Evolutionary conservation across 1,139 yeast genomes (phyloP).

Genomic region (Taphrina sp.): DNA sequence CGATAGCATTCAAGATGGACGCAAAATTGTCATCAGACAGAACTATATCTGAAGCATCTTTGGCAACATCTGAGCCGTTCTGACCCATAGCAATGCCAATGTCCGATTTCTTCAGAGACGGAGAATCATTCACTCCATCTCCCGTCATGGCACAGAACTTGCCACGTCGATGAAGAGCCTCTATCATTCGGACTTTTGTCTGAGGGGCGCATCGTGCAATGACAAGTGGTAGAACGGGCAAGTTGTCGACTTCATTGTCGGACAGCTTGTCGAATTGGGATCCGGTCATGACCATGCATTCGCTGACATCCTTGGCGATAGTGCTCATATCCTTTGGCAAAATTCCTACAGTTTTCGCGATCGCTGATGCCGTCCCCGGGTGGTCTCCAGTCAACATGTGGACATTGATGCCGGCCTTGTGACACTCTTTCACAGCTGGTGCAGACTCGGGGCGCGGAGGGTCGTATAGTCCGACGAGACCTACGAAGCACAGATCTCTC

Average conservation of each 20-base stretch:
- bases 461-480: constrained; percentile 76
- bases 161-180: constrained; percentile 69
- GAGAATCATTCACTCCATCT: constrained; percentile 84
- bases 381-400: constrained; percentile 87
- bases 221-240: constrained; percentile 73
- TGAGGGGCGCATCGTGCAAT: constrained; percentile 85
- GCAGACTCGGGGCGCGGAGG: constrained; percentile 78
- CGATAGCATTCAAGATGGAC: constrained; percentile 71
- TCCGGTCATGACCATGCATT: constrained; percentile 75
- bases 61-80: constrained; percentile 78
- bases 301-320: constrained; percentile 55
- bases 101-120: constrained; percentile 74
- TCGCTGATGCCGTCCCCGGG: constrained; percentile 76
- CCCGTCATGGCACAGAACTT: constrained; percentile 84
- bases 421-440: constrained; percentile 65
- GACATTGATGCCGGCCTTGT: constrained; percentile 73
- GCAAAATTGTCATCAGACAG: constrained; percentile 75
- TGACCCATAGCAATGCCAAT: constrained; percentile 88
- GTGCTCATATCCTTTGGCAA: constrained; percentile 52
- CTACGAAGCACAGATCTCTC: constrained; percentile 57
- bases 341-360: constrained; percentile 82
- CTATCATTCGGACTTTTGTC: constrained; percentile 80
- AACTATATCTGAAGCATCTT: constrained; percentile 75
- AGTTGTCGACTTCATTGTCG: constrained; percentile 62
- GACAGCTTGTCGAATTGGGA: constrained; percentile 63